Conservation (phyloP, 768 basidiomycete species). For the Macrolepiota dolichaula region DNA sequence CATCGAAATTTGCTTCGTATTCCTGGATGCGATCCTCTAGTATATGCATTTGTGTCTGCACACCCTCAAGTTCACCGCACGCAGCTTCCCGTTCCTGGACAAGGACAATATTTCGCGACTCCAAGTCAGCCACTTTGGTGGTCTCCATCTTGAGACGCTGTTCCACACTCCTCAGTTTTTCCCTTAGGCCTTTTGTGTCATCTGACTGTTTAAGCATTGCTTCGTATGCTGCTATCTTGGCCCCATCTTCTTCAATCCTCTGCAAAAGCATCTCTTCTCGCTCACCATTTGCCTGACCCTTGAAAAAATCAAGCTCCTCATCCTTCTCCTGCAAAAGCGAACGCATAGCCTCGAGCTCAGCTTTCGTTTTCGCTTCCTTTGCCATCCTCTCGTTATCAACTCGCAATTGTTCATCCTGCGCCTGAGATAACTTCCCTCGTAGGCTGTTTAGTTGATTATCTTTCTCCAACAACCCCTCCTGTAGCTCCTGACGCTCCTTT, state of each 20-base stretch:
- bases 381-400: conserved; percentile 60
- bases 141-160: conserved; percentile 39
- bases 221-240: conserved; percentile 59
- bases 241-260: conserved; percentile 72
- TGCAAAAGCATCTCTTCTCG: conserved; percentile 61
- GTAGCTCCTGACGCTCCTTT: conserved; percentile 49
- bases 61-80: conserved; percentile 37
- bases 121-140: conserved; percentile 33
- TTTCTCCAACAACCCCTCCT: conserved; percentile 38
- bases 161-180: conserved; percentile 37
- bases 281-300: conserved; percentile 36
- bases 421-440: conserved; percentile 45
- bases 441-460: conserved; percentile 39
- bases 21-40: conserved; percentile 22
- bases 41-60: conserved; percentile 28
- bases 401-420: conserved; percentile 45
- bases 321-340: conserved; percentile 50
- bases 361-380: conserved; percentile 41
- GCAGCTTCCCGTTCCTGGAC: conserved; percentile 52
- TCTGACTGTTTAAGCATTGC: conserved; percentile 39
- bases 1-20: conserved; percentile 19
- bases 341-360: conserved; percentile 42
- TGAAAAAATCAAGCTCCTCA: conserved; percentile 51
- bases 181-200: conserved; percentile 32
- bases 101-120: conserved; percentile 43